Evolutionary conservation across 805 yeast species (phyloP).

Genomic region (Candida pseudofarinosa): DNA sequence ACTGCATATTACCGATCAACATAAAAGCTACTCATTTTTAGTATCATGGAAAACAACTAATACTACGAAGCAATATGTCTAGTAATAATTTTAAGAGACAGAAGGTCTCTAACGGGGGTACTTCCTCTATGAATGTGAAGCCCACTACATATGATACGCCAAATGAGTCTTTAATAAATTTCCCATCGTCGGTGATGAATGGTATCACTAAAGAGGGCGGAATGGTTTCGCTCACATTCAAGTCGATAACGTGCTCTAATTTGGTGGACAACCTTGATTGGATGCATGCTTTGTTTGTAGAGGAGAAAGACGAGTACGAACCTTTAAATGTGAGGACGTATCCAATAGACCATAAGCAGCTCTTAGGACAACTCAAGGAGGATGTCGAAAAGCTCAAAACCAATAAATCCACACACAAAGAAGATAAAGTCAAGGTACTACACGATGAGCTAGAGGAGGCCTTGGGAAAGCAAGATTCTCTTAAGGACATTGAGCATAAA

Average conservation of each 20-base stretch:
- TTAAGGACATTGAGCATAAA: slow-evolving; percentile 11
- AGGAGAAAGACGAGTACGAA: slow-evolving; percentile 6
- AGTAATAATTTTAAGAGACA: slow-evolving; percentile 7
- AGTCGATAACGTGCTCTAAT: slow-evolving; percentile 33
- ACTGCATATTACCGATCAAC: background rate
- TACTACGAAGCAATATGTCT: background rate
- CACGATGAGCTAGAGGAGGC: slow-evolving; percentile 11
- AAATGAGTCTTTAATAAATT: slow-evolving; percentile 16
- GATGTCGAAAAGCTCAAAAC: slow-evolving; percentile 15
- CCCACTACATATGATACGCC: slow-evolving; percentile 14
- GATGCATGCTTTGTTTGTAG: slow-evolving; percentile 25
- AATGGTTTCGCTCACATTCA: slow-evolving; percentile 36
- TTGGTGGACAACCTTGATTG: slow-evolving; percentile 33
- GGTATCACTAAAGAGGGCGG: slow-evolving; percentile 42
- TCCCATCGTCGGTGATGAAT: slow-evolving; percentile 31
- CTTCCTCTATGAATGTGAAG: slow-evolving; percentile 6
- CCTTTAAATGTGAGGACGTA: slow-evolving; percentile 16
- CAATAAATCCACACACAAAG: background rate
- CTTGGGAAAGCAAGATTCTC: slow-evolving; percentile 12
- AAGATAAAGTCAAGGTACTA: slow-evolving; percentile 3
- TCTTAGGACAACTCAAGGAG: slow-evolving; percentile 15
- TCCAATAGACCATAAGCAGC: slow-evolving; percentile 12
- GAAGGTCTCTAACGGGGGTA: slow-evolving; percentile 4
- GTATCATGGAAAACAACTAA: too few species aligned
- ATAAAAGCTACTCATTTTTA: background rate